Evolutionary conservation across 495 filamentous ascomycete species (phyloP).

Genomic region (Paragyromitra xinjiangensis): DNA sequence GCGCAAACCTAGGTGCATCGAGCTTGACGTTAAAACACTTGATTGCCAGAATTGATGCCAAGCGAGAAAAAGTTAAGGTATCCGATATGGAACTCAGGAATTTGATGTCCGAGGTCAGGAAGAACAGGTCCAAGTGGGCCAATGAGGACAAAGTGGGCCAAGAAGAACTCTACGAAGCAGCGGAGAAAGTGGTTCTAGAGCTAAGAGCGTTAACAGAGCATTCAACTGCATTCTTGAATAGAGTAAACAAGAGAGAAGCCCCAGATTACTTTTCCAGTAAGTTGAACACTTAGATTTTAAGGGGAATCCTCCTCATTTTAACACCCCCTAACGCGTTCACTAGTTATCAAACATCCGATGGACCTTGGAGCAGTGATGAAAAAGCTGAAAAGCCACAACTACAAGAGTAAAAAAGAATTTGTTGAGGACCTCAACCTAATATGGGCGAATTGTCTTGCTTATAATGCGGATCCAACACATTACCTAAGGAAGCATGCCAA

Average conservation of each 20-base stretch:
- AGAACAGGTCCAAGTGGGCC: slow-evolving; percentile 98
- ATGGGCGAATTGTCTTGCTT: slow-evolving; percentile 94
- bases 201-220: slow-evolving; percentile 97
- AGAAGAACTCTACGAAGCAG: slow-evolving; percentile 95
- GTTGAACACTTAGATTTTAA: slow-evolving; percentile 54
- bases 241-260: slow-evolving; percentile 95
- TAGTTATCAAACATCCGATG: slow-evolving; percentile 98
- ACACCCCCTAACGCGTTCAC: slow-evolving; percentile 30
- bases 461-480: slow-evolving; percentile 89
- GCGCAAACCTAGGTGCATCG: slow-evolving; percentile 93
- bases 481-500: slow-evolving; percentile 91
- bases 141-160: slow-evolving; percentile 96
- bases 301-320: background rate
- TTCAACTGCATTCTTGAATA: slow-evolving; percentile 87
- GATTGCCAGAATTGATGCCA: slow-evolving; percentile 91
- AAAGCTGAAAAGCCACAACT: slow-evolving; percentile 85
- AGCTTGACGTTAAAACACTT: slow-evolving; percentile 95
- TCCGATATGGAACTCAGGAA: slow-evolving; percentile 91
- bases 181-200: slow-evolving; percentile 94
- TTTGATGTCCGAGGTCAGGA: slow-evolving; percentile 94
- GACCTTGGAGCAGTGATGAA: slow-evolving; percentile 98
- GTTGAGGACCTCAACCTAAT: slow-evolving; percentile 92
- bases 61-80: slow-evolving; percentile 84
- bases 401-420: slow-evolving; percentile 95
- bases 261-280: slow-evolving; percentile 91